A percentile compares a stretch with the other conserved stretches of the same genome.
Conservation (phyloP, 1,284 basidiomycete genomes). For the Ceratobasidium sp. region DNA sequence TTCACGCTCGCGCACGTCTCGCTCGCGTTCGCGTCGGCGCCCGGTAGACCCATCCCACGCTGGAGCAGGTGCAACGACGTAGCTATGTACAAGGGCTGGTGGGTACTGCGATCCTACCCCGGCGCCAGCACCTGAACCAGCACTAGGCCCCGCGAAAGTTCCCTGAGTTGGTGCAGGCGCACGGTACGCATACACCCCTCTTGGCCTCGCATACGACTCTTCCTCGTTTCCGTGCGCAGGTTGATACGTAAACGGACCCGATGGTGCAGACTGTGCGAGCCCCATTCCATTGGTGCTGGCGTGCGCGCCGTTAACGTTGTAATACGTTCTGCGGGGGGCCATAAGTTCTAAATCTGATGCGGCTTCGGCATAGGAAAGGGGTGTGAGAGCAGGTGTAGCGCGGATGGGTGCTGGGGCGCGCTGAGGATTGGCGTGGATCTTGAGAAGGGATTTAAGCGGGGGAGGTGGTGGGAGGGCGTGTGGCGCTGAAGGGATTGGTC, state of each 20-base stretch:
- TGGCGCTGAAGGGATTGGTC: constrained; percentile 31
- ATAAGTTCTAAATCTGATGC: constrained; percentile 25
- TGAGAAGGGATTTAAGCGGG: constrained; percentile 35
- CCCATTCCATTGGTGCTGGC: background rate
- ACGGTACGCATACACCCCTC: constrained; percentile 29
- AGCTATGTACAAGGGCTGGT: constrained; percentile 36
- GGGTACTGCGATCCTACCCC: constrained; percentile 30
- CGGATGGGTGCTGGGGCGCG: constrained; percentile 33
- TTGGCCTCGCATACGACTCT: constrained; percentile 32
- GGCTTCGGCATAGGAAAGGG: constrained; percentile 29
- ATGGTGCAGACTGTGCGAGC: constrained; percentile 1
- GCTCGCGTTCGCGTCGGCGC: constrained; percentile 19
- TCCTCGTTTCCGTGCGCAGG: constrained; percentile 31
- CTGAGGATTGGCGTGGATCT: constrained; percentile 39
- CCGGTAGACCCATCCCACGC: constrained; percentile 39
- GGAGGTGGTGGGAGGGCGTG: constrained; percentile 13
- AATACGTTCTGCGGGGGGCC: constrained; percentile 18
- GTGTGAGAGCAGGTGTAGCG: constrained; percentile 32
- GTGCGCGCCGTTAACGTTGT: constrained; percentile 1
- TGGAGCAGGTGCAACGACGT: constrained; percentile 31
- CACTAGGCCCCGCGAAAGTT: background rate
- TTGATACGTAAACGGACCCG: constrained; percentile 26
- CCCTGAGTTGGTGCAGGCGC: background rate
- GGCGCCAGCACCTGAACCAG: background rate
- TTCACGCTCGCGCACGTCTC: constrained; percentile 11